Percentiles rank a stretch among this genome's conserved stretches.
Evolutionary conservation across 768 basidiomycete species (phyloP).

Genomic region (Amanita exitialis): DNA sequence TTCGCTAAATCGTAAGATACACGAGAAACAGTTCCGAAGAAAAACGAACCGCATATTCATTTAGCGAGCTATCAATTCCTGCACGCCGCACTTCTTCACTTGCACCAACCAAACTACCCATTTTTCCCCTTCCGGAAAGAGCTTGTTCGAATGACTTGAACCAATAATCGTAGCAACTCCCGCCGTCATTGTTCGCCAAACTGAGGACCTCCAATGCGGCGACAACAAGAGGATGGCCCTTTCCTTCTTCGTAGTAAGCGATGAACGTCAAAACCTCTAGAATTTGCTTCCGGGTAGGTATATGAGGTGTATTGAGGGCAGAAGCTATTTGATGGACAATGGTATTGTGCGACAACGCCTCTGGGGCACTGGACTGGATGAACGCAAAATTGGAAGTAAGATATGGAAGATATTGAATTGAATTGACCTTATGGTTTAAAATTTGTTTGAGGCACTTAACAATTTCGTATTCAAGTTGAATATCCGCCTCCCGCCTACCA

Average conservation of each 20-base stretch:
- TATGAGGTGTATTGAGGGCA: conserved; percentile 71
- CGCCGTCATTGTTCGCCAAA: conserved; percentile 47
- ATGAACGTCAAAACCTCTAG: conserved; percentile 74
- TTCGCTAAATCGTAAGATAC: conserved; percentile 6
- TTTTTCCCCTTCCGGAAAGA: conserved; percentile 78
- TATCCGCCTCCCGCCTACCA: conserved; percentile 52
- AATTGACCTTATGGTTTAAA: conserved; percentile 36
- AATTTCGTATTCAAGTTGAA: conserved; percentile 74
- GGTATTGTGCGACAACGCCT: conserved; percentile 62
- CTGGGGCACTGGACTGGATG: conserved; percentile 50
- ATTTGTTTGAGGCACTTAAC: conserved; percentile 81
- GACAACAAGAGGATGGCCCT: conserved; percentile 58
- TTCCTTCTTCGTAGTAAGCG: conserved; percentile 52
- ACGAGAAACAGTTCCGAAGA: neutral
- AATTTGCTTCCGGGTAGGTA: conserved; percentile 69
- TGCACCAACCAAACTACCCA: conserved; percentile 93
- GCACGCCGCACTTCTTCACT: conserved; percentile 79
- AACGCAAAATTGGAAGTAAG: conserved; percentile 6
- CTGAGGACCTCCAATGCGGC: conserved; percentile 70
- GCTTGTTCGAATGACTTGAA: conserved; percentile 71
- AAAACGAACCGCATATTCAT: conserved; percentile 75
- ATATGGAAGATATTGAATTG: conserved; percentile 1
- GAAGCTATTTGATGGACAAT: conserved; percentile 75
- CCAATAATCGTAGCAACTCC: conserved; percentile 77
- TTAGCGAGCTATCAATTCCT: conserved; percentile 56